Conservation (phyloP, 352 stramenopile species). For the Phytopythium helicoides region DNA sequence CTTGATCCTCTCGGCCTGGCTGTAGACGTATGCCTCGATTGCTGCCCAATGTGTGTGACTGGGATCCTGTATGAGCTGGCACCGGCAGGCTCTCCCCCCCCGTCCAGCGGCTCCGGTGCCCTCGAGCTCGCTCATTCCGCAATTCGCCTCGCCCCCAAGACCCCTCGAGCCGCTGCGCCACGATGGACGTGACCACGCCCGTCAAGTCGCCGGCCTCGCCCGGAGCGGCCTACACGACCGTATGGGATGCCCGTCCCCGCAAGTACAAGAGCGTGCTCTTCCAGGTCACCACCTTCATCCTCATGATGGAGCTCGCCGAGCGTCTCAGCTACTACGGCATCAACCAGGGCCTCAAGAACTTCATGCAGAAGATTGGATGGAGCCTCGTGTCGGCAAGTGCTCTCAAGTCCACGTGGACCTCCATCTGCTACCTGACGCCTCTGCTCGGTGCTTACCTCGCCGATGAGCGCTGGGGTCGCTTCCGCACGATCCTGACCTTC, state of each 20-base stretch:
- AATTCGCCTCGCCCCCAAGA: too few species aligned
- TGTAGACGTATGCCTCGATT: too few species aligned
- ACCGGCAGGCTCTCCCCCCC: too few species aligned
- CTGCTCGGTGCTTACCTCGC: slow-evolving; percentile 62
- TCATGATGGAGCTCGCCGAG: slow-evolving; percentile 65
- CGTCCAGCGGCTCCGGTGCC: too few species aligned
- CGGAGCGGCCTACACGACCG: slow-evolving; percentile 12
- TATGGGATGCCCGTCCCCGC: slow-evolving; percentile 46
- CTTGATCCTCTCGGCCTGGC: too few species aligned
- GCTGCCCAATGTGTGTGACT: too few species aligned
- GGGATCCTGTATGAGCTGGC: too few species aligned
- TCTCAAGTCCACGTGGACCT: slow-evolving; percentile 65
- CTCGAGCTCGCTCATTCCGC: too few species aligned
- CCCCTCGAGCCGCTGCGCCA: too few species aligned
- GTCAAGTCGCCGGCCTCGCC: slow-evolving; percentile 28
- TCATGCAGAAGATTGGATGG: slow-evolving; percentile 64
- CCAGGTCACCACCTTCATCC: slow-evolving; percentile 58
- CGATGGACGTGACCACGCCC: slow-evolving; percentile 6
- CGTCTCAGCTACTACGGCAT: slow-evolving; percentile 58
- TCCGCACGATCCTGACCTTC: slow-evolving; percentile 55
- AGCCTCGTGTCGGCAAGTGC: slow-evolving; percentile 47
- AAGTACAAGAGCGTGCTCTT: slow-evolving; percentile 66
- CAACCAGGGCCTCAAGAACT: slow-evolving; percentile 55
- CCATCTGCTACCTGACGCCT: slow-evolving; percentile 58
- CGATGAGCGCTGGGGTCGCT: slow-evolving; percentile 60